Evolutionary conservation across 805 yeast genomes (phyloP).

Genomic region (Nakazawaea holstii): DNA sequence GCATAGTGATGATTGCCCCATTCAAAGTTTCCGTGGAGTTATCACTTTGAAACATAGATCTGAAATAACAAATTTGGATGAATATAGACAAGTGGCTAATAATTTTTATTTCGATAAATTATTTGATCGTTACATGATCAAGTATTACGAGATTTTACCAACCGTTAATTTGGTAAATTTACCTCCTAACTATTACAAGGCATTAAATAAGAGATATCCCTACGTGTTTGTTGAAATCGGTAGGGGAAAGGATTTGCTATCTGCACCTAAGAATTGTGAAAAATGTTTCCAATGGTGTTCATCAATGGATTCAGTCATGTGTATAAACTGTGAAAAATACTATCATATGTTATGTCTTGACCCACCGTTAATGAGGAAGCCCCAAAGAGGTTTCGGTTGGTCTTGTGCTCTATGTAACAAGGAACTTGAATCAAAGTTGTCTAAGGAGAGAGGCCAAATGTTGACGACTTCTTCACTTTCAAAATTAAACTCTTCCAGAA

Average conservation of each 20-base stretch:
- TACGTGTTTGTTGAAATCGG: conserved; percentile 73
- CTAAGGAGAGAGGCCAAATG: conserved; percentile 29
- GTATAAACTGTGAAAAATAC: conserved; percentile 67
- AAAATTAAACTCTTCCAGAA: conserved; percentile 8
- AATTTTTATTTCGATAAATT: conserved; percentile 80
- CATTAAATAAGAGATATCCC: conserved; percentile 61
- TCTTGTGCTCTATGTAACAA: conserved; percentile 77
- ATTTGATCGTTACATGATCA: conserved; percentile 80
- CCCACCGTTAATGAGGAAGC: conserved; percentile 77
- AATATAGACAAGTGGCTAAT: conserved; percentile 54
- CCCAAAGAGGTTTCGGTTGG: conserved; percentile 88
- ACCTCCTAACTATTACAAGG: conserved; percentile 55
- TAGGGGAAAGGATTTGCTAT: conserved; percentile 54
- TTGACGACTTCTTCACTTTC: conserved; percentile 17
- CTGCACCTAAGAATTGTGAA: conserved; percentile 64
- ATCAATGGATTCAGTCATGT: conserved; percentile 63
- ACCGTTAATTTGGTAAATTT: conserved; percentile 53
- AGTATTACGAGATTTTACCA: conserved; percentile 72
- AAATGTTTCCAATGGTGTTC: conserved; percentile 85
- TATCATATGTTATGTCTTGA: conserved; percentile 83
- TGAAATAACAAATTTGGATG: conserved; percentile 56
- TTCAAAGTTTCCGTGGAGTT: conserved; percentile 68
- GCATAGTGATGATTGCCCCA: conserved; percentile 81
- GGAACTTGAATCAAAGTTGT: conserved; percentile 40
- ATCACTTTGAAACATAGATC: conserved; percentile 65